phyloP scores from a whole-genome alignment of 768 basidiomycete genomes.

The Auricularia sp. region DNA sequence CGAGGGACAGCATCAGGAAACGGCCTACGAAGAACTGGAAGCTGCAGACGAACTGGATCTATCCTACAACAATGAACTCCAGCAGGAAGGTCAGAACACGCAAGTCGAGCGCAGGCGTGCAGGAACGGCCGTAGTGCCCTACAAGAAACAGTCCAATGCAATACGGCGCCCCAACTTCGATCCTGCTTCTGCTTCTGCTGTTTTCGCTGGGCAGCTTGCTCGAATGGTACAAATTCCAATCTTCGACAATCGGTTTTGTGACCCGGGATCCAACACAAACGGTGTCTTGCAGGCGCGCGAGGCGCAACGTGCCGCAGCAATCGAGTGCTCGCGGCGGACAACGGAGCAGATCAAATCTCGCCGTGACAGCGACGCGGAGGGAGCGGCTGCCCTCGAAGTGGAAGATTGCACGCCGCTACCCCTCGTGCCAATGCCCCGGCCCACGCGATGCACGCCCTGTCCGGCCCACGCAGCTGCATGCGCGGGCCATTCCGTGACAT shows the following conservation, averaged over 20 bases:
- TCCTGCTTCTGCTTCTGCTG: conserved; percentile 34
- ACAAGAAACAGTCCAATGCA: conserved; percentile 3
- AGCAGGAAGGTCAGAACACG: conserved; percentile 18
- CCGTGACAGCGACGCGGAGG: conserved; percentile 16
- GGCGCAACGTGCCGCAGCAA: conserved; percentile 34
- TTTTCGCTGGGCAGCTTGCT: conserved; percentile 24
- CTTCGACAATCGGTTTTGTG: conserved; percentile 68
- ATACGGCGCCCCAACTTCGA: conserved; percentile 12
- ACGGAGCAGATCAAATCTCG: background rate
- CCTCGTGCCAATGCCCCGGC: conserved; percentile 43
- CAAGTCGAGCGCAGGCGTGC: conserved; percentile 31
- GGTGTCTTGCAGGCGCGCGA: conserved; percentile 38
- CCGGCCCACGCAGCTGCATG: conserved; percentile 55
- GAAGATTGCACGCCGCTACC: conserved; percentile 42
- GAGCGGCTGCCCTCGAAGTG: background rate
- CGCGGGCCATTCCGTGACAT: conserved; percentile 43
- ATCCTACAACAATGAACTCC: conserved; percentile 8
- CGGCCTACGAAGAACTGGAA: conserved; percentile 6
- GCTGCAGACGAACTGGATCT: conserved; percentile 11
- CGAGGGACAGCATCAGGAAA: conserved; percentile 20
- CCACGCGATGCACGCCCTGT: conserved; percentile 61
- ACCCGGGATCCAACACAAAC: conserved; percentile 53
- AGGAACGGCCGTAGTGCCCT: conserved; percentile 14
- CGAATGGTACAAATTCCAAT: conserved; percentile 53
- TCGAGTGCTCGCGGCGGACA: conserved; percentile 37